phyloP scores from a whole-genome alignment of 352 stramenopile genomes.

The Pythium aristosporum region DNA sequence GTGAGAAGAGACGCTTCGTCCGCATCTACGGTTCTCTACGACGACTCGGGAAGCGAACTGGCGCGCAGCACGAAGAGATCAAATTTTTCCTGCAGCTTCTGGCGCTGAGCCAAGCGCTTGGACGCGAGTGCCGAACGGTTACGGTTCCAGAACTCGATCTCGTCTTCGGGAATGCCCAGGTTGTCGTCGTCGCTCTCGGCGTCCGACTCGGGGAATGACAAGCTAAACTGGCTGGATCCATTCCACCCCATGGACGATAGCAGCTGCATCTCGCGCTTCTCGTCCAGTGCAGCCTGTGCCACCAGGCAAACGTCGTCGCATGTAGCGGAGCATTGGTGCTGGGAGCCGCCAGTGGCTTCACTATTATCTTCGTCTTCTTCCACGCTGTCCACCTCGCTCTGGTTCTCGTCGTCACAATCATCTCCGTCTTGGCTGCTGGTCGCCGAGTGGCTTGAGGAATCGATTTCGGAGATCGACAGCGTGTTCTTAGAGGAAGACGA shows the following conservation, averaged over 20 bases:
- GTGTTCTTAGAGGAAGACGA: slow-evolving; percentile 24
- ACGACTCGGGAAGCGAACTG: slow-evolving; percentile 38
- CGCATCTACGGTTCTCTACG: slow-evolving; percentile 9
- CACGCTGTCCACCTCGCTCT: slow-evolving; percentile 39
- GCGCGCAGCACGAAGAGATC: slow-evolving; percentile 80
- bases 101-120: slow-evolving; percentile 74
- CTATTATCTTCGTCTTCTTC: slow-evolving; percentile 30
- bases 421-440: slow-evolving; percentile 36
- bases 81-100: slow-evolving; percentile 86
- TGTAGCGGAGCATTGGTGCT: slow-evolving; percentile 47
- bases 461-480: slow-evolving; percentile 22
- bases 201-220: slow-evolving; percentile 66
- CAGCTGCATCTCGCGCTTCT: slow-evolving; percentile 71
- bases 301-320: slow-evolving; percentile 53
- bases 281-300: slow-evolving; percentile 58
- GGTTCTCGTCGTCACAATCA: slow-evolving; percentile 34
- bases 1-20: not conserved
- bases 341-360: slow-evolving; percentile 8
- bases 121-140: slow-evolving; percentile 73
- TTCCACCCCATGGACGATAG: slow-evolving; percentile 87
- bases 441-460: slow-evolving; percentile 35
- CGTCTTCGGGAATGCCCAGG: slow-evolving; percentile 78
- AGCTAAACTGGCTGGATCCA: slow-evolving; percentile 52
- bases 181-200: slow-evolving; percentile 78
- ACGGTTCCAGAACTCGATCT: slow-evolving; percentile 86